These are phyloP conservation scores for Daldinia concentrica DNA, from an alignment of 495 filamentous ascomycete genomes.

Conservation along the genomic window DNA sequence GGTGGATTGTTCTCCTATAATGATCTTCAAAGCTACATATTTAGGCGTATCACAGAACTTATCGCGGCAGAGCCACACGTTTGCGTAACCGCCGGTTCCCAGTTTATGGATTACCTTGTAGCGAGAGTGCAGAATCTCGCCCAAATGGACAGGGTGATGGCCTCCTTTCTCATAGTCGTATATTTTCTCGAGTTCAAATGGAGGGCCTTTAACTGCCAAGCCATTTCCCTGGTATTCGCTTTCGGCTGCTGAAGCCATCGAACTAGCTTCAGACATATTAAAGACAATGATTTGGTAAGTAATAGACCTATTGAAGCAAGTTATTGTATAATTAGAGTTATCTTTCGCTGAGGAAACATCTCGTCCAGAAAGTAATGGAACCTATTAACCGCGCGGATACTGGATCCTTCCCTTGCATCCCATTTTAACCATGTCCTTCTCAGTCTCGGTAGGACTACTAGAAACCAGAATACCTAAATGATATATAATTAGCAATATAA, in stretches of 20 bases:
- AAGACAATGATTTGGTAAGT: no score
- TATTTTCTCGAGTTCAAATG: slow-evolving; percentile 36
- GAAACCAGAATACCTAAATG: neutral
- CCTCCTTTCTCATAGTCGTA: slow-evolving; percentile 47
- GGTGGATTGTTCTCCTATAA: slow-evolving; percentile 23
- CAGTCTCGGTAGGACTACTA: neutral
- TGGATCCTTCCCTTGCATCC: neutral
- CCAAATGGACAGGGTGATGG: slow-evolving; percentile 54
- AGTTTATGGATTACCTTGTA: slow-evolving; percentile 56
- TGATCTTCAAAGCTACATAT: slow-evolving; percentile 48
- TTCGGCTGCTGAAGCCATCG: neutral
- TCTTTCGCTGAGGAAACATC: neutral
- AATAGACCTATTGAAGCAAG: neutral
- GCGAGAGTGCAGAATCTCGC: slow-evolving; percentile 47
- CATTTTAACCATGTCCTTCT: no score
- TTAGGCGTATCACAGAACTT: slow-evolving; percentile 13
- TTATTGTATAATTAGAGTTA: neutral
- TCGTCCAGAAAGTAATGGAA: neutral
- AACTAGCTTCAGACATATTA: neutral
- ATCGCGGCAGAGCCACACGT: slow-evolving; percentile 51
- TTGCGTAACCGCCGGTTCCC: slow-evolving; percentile 49
- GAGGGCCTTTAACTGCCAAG: neutral
- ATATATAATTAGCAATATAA: neutral
- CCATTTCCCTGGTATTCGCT: neutral
- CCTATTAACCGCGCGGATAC: neutral